Evolutionary conservation across 2,329 filamentous ascomycete genomes (phyloP).

Genomic region (Calonectria montana): DNA sequence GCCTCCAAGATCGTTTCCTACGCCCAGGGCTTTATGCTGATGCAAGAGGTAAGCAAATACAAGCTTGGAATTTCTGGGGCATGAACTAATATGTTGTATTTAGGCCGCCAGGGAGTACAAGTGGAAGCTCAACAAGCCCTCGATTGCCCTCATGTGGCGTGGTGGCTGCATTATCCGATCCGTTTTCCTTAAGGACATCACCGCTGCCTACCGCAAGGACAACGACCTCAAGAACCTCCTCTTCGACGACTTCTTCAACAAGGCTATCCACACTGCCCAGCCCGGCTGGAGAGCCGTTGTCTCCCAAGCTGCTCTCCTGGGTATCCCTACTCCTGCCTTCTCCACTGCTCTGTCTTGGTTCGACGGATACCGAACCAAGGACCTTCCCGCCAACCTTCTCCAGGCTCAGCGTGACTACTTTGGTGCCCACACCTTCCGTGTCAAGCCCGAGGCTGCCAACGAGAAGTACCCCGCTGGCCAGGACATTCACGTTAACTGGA

Average conservation of each 20-base stretch:
- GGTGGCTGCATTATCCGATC: conserved; percentile 99
- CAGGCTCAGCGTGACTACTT: conserved; percentile 99
- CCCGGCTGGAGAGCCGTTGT: conserved; percentile 92
- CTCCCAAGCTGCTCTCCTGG: conserved; percentile 90
- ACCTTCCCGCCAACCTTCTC: conserved; percentile 96
- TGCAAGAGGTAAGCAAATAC: conserved; percentile 82
- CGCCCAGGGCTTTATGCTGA: conserved; percentile 99
- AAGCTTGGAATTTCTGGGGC: not conserved
- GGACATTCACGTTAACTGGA: conserved; percentile 99
- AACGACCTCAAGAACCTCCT: conserved; percentile 97
- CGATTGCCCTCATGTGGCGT: conserved; percentile 99
- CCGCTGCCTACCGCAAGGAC: conserved; percentile 93
- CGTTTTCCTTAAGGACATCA: conserved; percentile 99
- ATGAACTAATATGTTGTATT: conserved; percentile 12
- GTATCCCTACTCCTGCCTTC: conserved; percentile 97
- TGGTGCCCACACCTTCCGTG: conserved; percentile 89
- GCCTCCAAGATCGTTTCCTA: conserved; percentile 99
- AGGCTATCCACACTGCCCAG: conserved; percentile 97
- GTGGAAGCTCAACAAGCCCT: conserved; percentile 99
- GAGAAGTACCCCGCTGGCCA: conserved; percentile 85
- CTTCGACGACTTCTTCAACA: conserved; percentile 99
- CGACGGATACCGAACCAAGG: conserved; percentile 97
- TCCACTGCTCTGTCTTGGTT: conserved; percentile 98
- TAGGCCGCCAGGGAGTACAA: conserved; percentile 94
- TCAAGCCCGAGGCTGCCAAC: conserved; percentile 84